Evolutionary conservation across 2,329 filamentous ascomycete genomes (phyloP), one percentile per base, ranked within the genome.

Genomic region (Fusarium tupiense): DNA sequence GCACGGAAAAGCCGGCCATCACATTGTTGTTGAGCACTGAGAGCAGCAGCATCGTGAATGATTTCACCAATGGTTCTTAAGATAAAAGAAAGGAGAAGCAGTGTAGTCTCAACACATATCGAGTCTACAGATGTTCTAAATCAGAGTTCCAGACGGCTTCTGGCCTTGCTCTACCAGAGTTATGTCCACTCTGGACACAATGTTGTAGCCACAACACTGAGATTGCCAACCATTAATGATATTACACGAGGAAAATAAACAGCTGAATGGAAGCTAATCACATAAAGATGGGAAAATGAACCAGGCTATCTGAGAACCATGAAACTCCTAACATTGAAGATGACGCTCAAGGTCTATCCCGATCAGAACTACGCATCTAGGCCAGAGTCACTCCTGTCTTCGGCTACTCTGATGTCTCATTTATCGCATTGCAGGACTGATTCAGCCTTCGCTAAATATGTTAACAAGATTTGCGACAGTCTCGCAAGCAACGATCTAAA

Each of bases 21-120:
- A 14, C 13, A 37, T 16, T 26, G 19, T 35, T 2, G 11, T 12
- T 3, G 19, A 26, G 19, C 33, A 38, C 50, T 37, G 24, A 41
- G 24, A n/a, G 16, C 19, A 3, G 5, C 31, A 37, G 3, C 2
- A 8, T 12, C 17, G 11, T 19, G 24, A 22, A 29, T 10, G 5
- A 40, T 38, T 54, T 17, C n/a, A 7, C n/a, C 3, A 3, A 37
- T 8, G 17, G 24, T 13, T 29, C 20, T 5, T 10, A 5, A 29
- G 5, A 19, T 19, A 19, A 19, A 20, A 20, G 1, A 20, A 37
- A 37, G 20, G 2, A 53, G 13, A 1, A 26, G 6, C 4, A 11
- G 4, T 52, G 12, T 6, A 20, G 4, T 2, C 3, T 3, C 8
- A 24, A 24, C 6, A 8, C 12, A 35, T 52, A 11, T 20, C 1